phyloP scores from a whole-genome alignment of 2,329 filamentous ascomycete species.

The Trichoderma koningii region DNA sequence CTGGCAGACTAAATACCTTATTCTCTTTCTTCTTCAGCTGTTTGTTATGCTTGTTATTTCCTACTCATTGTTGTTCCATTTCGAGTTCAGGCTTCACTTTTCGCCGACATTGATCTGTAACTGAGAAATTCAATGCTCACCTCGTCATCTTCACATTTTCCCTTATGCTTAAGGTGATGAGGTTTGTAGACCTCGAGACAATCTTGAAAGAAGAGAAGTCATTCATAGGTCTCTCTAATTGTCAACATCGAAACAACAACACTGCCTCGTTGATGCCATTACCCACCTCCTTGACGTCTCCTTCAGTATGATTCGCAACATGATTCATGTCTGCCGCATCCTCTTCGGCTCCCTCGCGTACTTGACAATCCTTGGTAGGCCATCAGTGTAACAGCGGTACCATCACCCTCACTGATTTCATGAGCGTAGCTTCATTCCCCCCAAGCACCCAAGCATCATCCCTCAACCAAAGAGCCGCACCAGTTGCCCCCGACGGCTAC shows the following conservation, averaged over 20 bases:
- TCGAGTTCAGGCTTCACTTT: no score
- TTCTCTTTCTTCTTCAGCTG: neutral
- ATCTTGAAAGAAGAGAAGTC: neutral
- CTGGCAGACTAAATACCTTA: conserved; percentile 6
- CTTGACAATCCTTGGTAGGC: neutral
- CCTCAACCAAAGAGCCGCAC: conserved; percentile 3
- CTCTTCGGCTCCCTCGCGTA: neutral
- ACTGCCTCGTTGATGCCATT: neutral
- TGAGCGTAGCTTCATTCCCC: neutral
- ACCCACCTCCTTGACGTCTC: no score
- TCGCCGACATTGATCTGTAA: neutral
- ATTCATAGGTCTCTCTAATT: no score
- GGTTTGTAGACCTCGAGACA: neutral
- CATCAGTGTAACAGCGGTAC: no score
- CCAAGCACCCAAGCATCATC: neutral
- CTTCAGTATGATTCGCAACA: neutral
- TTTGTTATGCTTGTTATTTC: neutral
- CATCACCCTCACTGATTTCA: neutral
- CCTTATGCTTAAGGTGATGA: neutral
- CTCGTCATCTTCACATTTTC: neutral
- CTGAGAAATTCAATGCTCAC: neutral
- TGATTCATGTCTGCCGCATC: neutral
- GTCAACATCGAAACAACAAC: neutral
- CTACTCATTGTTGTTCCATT: neutral
- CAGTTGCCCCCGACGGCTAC: conserved; percentile 28